Base-by-base conservation (phyloP, 148 eudicot genomes). In the Rhododendron ovatum region DNA sequence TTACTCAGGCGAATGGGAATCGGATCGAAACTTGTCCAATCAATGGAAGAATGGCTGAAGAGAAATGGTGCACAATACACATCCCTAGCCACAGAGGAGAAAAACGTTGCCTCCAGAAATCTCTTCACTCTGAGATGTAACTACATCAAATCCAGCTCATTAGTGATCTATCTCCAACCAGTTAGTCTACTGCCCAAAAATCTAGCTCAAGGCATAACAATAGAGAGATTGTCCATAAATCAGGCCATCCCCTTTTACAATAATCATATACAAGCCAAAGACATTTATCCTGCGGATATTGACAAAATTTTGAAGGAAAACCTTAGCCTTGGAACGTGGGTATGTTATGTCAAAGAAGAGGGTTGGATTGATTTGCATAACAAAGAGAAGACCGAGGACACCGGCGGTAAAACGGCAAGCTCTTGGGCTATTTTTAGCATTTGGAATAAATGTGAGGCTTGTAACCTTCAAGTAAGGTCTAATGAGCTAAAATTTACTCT, bases 61-160 rank as follows among this genome's bases (percentile, higher is more conserved):
- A 83, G 57, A 15, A 83, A 83, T 67, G 85, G 77, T 43, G 85
- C 85, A 45, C 41, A 83, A 45, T 83, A 83, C 85, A 83, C 85
- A 67, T 83, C 18, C 57, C 77, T 83, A 67, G 57, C 77, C 55
- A 83, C 57, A 5, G 85, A 83, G 77, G 85, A 83, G 85, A 83
- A 67, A 24, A 83, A 83, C 30, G 15, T 45, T 3, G 78, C 77
- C 11, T 83, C 85, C 0, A 41, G 57, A 4, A 83, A 83, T 28
- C 85, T 83, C 13, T 83, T 83, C 85, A 43, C 57, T 22, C 75
- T 37, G 0, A 83, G 51, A 67, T 83, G 85, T 39, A 83, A 45
- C 8, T 83, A 65, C 61, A 30, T 26, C 17, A 83, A 67, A 10
- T 67, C 51, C 7, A 83, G 85, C n/a, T 83, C 85, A n/a, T 28